A percentile compares a stretch with the other conserved stretches of the same genome.
Conservation (phyloP, 768 basidiomycete genomes). For the Podaxis sp. region DNA sequence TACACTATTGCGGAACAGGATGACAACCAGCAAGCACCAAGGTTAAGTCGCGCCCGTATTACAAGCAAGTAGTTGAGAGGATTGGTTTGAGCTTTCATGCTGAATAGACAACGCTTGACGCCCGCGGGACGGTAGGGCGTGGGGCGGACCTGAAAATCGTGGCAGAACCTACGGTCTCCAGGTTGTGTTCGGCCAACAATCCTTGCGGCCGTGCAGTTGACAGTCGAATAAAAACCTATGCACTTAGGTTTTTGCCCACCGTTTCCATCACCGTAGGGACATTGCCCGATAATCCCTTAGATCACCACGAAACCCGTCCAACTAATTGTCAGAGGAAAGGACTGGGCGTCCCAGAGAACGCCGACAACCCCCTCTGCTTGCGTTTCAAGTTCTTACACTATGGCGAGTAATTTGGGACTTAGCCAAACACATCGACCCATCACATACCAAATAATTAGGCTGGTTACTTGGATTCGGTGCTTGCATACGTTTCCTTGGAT, state of each 20-base stretch:
- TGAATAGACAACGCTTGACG: slow-evolving; percentile 33
- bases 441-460: slow-evolving; percentile 76
- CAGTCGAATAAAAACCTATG: slow-evolving; percentile 40
- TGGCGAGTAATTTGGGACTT: slow-evolving; percentile 67
- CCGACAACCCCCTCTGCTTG: slow-evolving; percentile 25
- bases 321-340: slow-evolving; percentile 26
- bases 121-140: slow-evolving; percentile 30
- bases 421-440: slow-evolving; percentile 30
- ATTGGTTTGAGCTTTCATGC: slow-evolving; percentile 46
- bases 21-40: too few species aligned
- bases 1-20: too few species aligned
- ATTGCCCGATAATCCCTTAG: slow-evolving; percentile 47
- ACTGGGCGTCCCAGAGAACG: slow-evolving; percentile 11
- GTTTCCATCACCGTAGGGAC: slow-evolving; percentile 46
- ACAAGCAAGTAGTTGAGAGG: slow-evolving; percentile 33
- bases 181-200: slow-evolving; percentile 74
- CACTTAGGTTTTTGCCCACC: slow-evolving; percentile 57
- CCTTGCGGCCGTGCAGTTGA: slow-evolving; percentile 68
- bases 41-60: too few species aligned
- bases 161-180: slow-evolving; percentile 22
- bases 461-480: slow-evolving; percentile 73
- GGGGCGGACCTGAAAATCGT: background rate
- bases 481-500: slow-evolving; percentile 72
- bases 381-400: slow-evolving; percentile 53
- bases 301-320: slow-evolving; percentile 69